Percentiles rank a stretch among this genome's conserved stretches.
These are phyloP conservation scores for Penicillium cosmopolitanum DNA, from an alignment of 495 filamentous ascomycete species.

Conservation along the genomic window DNA sequence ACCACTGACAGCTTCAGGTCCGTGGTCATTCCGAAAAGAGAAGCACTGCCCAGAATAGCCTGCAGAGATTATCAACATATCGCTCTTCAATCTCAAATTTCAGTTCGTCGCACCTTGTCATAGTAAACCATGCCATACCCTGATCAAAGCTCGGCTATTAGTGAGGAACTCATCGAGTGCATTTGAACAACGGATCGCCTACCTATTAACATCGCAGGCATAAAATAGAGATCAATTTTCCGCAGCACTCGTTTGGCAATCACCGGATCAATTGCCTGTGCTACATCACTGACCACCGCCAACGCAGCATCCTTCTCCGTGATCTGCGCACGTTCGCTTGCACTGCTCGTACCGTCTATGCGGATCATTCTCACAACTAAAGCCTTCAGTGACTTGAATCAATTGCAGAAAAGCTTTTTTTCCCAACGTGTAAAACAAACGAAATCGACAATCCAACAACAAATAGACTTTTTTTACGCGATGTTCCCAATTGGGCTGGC, in stretches of 20 bases:
- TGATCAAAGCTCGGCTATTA: slow-evolving; percentile 13
- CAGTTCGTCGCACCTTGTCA: slow-evolving; percentile 60
- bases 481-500: slow-evolving; percentile 21
- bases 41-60: slow-evolving; percentile 73
- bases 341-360: slow-evolving; percentile 19
- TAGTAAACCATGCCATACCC: slow-evolving; percentile 76
- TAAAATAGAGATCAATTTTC: slow-evolving; percentile 74
- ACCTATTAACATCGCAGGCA: slow-evolving; percentile 73
- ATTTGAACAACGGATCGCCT: slow-evolving; percentile 9
- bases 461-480: slow-evolving; percentile 21
- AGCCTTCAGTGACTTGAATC: slow-evolving; percentile 30
- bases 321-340: slow-evolving; percentile 17
- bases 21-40: slow-evolving; percentile 74
- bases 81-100: neutral
- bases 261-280: slow-evolving; percentile 53
- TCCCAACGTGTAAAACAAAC: no score
- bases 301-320: slow-evolving; percentile 52
- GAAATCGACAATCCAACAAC: neutral
- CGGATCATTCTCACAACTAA: slow-evolving; percentile 27
- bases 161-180: neutral
- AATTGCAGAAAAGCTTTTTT: no score
- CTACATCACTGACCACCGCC: slow-evolving; percentile 54
- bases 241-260: slow-evolving; percentile 59
- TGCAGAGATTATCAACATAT: slow-evolving; percentile 25
- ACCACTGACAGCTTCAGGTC: slow-evolving; percentile 61